Evolutionary conservation across 2,329 filamentous ascomycete species (phyloP).

Genomic region (Trichoderma arundinaceum): DNA sequence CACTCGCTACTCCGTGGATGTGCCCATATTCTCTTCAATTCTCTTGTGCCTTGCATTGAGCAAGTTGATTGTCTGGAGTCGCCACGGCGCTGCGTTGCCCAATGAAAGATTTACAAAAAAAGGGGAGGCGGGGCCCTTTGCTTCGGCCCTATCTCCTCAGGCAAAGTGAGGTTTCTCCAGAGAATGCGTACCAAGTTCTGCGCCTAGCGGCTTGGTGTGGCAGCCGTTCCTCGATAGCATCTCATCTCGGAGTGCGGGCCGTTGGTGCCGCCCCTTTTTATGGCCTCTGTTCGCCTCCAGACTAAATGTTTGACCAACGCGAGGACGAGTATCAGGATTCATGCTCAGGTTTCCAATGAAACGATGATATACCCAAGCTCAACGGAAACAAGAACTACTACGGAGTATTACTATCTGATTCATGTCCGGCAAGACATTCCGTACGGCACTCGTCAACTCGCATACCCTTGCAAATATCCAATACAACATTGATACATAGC

Average conservation of each 20-base stretch:
- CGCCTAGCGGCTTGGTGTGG: conserved; percentile 22
- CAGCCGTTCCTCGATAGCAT: conserved; percentile 24
- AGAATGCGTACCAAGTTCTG: conserved; percentile 23
- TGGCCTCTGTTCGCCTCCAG: neutral
- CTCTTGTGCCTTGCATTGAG: conserved; percentile 1
- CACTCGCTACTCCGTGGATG: neutral
- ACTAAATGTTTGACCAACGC: neutral
- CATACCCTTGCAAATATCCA: no score
- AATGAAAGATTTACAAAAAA: neutral
- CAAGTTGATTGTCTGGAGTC: no score
- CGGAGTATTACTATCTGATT: no score
- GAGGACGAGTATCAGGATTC: neutral
- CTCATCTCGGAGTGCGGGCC: conserved; percentile 29
- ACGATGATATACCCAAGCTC: no score
- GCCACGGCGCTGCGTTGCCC: no score
- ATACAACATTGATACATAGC: no score
- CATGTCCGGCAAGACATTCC: no score
- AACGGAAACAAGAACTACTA: no score
- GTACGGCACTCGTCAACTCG: no score
- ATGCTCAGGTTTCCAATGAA: no score
- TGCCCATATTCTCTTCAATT: neutral
- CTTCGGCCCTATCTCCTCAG: conserved; percentile 28
- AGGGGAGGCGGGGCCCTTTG: conserved; percentile 3
- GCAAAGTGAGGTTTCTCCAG: conserved; percentile 11
- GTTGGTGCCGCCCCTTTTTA: conserved; percentile 28